Base-by-base conservation (phyloP, 108 stramenopile genomes). In the Cyclotella baltica region DNA sequence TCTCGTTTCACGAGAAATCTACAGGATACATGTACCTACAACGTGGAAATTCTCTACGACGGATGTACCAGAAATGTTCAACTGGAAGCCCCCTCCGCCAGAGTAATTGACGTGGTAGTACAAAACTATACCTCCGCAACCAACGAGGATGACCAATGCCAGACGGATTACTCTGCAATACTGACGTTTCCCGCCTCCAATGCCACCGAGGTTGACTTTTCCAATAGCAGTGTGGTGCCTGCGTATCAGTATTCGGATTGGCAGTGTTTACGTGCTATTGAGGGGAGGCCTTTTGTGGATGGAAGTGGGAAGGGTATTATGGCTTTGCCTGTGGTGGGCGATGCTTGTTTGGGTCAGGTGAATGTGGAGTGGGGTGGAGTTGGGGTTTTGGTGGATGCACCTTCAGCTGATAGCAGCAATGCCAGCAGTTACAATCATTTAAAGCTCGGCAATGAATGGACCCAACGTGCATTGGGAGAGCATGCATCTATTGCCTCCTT, bases 401-500 rank as follows among this genome's bases (percentile, higher is more conserved):
- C 25, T 23, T 19, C 56, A n/a, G 46, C 52, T 28, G 20, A 31
- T 5, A 68, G n/a, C 57, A 52, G 36, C 29, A 63, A 72, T 50
- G 29, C n/a, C 34, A 77, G 58, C 22, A 38, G 22, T 50, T 61
- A 31, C n/a, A 52, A 52, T 33, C 70, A 70, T 16, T 53, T 64
- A 51, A 51, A 52, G 59, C 71, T 86, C 31, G 86, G 84, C 18
- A 75, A 83, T 33, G 77, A 78, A 48, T 89, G 88, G 88, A 70
- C 73, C n/a, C 58, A 79, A 37, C 76, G 88, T 18, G 86, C 84
- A n/a, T 37, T 89, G 30, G 88, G 86, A 0, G 88, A 89, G 62
- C 88, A 89, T 59, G 70, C 88, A 5, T 89, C 88, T n/a, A 83
- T 89, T 36, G 82, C 88, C 28, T 86, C 88, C 13, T 89, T 89